A percentile compares a stretch with the other conserved stretches of the same genome.
phyloP scores from a whole-genome alignment of 2,329 filamentous ascomycete species.

The Penicillium occitanis region DNA sequence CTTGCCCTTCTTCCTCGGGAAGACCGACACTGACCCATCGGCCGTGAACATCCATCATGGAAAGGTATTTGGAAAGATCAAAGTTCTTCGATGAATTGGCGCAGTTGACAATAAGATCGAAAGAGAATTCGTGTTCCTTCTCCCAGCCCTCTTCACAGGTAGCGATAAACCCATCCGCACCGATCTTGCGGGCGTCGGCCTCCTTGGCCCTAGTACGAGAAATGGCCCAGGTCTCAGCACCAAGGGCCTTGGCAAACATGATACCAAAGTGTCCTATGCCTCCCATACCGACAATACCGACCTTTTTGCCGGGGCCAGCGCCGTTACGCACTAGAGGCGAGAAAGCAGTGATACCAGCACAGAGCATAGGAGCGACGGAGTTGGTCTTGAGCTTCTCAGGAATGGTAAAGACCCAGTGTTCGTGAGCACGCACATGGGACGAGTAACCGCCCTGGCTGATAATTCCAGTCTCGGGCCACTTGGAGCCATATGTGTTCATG shows the following conservation, averaged over 20 bases:
- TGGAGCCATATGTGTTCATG: conserved; percentile 56
- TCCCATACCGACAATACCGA: conserved; percentile 69
- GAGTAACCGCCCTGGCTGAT: conserved; percentile 49
- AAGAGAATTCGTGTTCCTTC: conserved; percentile 54
- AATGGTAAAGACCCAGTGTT: conserved; percentile 40
- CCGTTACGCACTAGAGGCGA: conserved; percentile 58
- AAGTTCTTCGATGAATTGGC: conserved; percentile 73
- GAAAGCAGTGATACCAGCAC: conserved; percentile 42
- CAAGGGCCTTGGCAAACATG: conserved; percentile 66
- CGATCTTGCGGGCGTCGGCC: conserved; percentile 59
- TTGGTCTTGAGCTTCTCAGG: conserved; percentile 34
- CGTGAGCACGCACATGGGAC: conserved; percentile 36
- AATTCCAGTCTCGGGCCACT: conserved; percentile 60
- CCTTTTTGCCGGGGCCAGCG: conserved; percentile 66
- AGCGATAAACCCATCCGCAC: conserved; percentile 61
- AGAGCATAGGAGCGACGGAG: conserved; percentile 38
- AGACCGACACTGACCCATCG: conserved; percentile 77
- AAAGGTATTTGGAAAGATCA: conserved; percentile 65
- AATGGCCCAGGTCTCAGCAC: conserved; percentile 62
- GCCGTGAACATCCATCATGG: conserved; percentile 77
- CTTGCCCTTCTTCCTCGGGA: conserved; percentile 71
- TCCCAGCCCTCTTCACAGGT: conserved; percentile 60
- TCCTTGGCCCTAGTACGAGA: conserved; percentile 61
- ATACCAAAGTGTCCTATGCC: conserved; percentile 69
- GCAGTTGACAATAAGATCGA: conserved; percentile 69